phyloP scores from a whole-genome alignment of 805 yeast genomes.

The Teunomyces cretensis region DNA sequence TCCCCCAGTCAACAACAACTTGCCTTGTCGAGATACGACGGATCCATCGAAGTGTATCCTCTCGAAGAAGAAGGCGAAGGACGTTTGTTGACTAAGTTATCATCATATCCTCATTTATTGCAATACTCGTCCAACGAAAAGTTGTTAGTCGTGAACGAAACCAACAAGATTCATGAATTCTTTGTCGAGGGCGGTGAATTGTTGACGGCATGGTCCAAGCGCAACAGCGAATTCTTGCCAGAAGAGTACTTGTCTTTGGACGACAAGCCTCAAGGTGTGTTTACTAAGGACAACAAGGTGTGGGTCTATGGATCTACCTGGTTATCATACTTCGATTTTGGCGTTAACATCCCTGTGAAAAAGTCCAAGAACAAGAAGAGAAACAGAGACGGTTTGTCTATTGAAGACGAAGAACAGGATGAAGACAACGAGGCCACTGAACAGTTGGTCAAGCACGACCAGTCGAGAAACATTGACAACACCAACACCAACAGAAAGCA shows the following conservation, averaged over 20 bases:
- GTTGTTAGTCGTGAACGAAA: slow-evolving; percentile 66
- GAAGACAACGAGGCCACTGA: slow-evolving; percentile 22
- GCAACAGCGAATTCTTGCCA: slow-evolving; percentile 76
- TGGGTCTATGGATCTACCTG: slow-evolving; percentile 92
- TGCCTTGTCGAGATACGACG: slow-evolving; percentile 63
- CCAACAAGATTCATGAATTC: slow-evolving; percentile 74
- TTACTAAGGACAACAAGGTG: slow-evolving; percentile 49
- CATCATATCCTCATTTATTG: slow-evolving; percentile 60
- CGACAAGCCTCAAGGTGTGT: slow-evolving; percentile 75
- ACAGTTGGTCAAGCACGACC: slow-evolving; percentile 28
- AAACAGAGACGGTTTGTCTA: slow-evolving; percentile 41
- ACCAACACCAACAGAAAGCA: slow-evolving; percentile 30
- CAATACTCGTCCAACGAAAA: slow-evolving; percentile 52
- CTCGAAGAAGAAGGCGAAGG: slow-evolving; percentile 22
- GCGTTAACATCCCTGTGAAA: slow-evolving; percentile 51
- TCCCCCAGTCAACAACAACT: slow-evolving; percentile 45
- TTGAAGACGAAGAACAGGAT: slow-evolving; percentile 26
- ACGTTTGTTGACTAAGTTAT: slow-evolving; percentile 55
- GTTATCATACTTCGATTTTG: slow-evolving; percentile 72
- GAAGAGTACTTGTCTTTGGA: slow-evolving; percentile 52
- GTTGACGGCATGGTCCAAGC: slow-evolving; percentile 76
- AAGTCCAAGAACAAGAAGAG: slow-evolving; percentile 38
- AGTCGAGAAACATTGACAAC: slow-evolving; percentile 19
- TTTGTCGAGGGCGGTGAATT: slow-evolving; percentile 34
- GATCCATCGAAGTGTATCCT: slow-evolving; percentile 56